phyloP scores from a whole-genome alignment of 371 early-diverging fungal genomes.

The Thermomucor indicae-seudaticae region DNA sequence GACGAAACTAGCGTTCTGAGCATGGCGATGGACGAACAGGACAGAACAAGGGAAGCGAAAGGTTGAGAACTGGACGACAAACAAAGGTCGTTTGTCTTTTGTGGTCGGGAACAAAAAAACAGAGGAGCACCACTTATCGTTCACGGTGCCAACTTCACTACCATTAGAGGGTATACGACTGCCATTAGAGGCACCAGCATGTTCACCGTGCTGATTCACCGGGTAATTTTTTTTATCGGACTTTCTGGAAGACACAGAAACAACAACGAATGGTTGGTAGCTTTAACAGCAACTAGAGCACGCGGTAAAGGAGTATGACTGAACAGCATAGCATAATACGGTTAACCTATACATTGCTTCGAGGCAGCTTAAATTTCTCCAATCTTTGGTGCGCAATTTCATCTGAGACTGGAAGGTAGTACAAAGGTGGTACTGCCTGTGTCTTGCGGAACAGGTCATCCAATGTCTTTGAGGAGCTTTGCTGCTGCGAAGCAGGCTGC shows the following conservation, averaged over 20 bases:
- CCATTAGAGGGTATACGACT: slow-evolving; percentile 11
- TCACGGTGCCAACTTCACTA: slow-evolving; percentile 1
- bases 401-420: slow-evolving; percentile 49
- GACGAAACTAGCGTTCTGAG: slow-evolving; percentile 29
- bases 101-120: slow-evolving; percentile 21
- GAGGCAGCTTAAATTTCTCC: slow-evolving; percentile 11
- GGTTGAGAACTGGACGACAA: no score
- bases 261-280: no score
- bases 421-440: slow-evolving; percentile 40
- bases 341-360: not conserved
- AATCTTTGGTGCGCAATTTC: slow-evolving; percentile 28
- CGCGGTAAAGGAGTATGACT: no score
- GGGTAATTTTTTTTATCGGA: slow-evolving; percentile 14
- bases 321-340: no score
- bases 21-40: slow-evolving; percentile 19
- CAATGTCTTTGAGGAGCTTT: slow-evolving; percentile 15
- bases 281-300: no score
- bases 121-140: slow-evolving; percentile 11
- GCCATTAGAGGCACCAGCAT: slow-evolving; percentile 5
- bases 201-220: slow-evolving; percentile 50
- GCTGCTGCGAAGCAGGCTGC: slow-evolving; percentile 6
- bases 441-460: slow-evolving; percentile 53
- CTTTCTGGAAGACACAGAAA: no score
- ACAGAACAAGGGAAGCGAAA: slow-evolving; percentile 4
- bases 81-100: slow-evolving; percentile 10